phyloP scores from a whole-genome alignment of 768 basidiomycete genomes.

The Lactarius akahatsu region DNA sequence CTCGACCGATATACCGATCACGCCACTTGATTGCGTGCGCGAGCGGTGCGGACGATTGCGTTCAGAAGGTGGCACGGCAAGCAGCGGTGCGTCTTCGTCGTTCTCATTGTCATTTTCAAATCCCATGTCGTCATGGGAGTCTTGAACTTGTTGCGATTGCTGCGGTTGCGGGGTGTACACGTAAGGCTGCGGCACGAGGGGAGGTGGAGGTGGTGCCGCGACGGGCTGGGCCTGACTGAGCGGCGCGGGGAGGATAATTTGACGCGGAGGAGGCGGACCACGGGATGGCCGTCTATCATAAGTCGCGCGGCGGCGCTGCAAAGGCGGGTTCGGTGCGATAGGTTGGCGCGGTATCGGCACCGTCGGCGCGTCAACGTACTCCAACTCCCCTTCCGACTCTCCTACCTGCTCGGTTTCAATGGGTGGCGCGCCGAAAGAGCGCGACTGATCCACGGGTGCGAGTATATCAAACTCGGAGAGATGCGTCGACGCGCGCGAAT shows the following conservation, averaged over 20 bases:
- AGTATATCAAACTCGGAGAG: constrained; percentile 30
- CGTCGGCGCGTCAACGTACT: constrained; percentile 18
- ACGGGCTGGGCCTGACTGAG: constrained; percentile 20
- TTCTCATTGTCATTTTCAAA: background rate
- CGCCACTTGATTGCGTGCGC: constrained; percentile 27
- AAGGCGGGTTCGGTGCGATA: constrained; percentile 5
- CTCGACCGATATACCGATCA: constrained; percentile 27
- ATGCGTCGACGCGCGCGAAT: constrained; percentile 27
- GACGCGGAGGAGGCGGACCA: constrained; percentile 19
- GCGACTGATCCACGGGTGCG: constrained; percentile 19
- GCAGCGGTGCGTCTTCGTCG: constrained; percentile 13
- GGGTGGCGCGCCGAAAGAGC: no score
- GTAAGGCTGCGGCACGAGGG: background rate
- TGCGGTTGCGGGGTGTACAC: constrained; percentile 1
- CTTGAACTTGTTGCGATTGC: background rate
- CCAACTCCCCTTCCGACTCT: constrained; percentile 23
- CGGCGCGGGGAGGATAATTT: constrained; percentile 23
- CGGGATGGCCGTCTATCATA: constrained; percentile 7
- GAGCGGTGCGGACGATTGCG: constrained; percentile 26
- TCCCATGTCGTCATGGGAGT: background rate
- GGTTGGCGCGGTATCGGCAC: constrained; percentile 13
- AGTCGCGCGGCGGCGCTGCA: constrained; percentile 11
- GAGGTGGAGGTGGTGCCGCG: background rate
- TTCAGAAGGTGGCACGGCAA: background rate
- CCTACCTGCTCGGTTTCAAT: background rate